Base-by-base conservation (phyloP, 495 filamentous ascomycete species). In the Hypoxylon rickii region DNA sequence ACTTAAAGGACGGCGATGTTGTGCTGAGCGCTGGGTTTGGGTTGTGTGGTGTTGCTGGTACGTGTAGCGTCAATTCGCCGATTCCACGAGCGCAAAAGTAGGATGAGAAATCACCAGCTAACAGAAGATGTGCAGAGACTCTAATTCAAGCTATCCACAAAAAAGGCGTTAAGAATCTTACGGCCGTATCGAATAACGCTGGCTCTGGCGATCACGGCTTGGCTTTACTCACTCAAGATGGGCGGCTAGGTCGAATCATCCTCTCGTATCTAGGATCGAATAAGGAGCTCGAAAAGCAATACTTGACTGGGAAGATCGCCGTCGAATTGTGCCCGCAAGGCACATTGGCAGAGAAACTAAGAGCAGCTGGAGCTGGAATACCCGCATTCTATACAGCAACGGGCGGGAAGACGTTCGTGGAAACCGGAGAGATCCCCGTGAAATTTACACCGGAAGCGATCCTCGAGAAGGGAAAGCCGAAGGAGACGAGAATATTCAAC, bases 301-400 rank as follows among this genome's bases (percentile, higher is more conserved):
- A 86, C 51, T 70, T 87, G 20, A 74, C 71, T 2, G 84, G 84
- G 15, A 68, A 84, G 51, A 81, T 86, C 46, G 82, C 81, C 11
- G 79, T 87, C 31, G 84, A 87, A 61, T 69, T 87, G 16, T 85
- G 82, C 49, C 84, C 84, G 0, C 84, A 87, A 63, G 84, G 84
- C 3, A 86, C 83, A 7, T 69, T 87, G 19, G 84, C 83, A 0
- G 84, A 87, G 72, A 74, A 82, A 58, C 73, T 85, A 48, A 63
- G 83, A 8, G 83, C 83, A 3, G 84, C 82, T 0, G 84, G 84
- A 7, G 82, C 83, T n/a, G 84, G 84, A 1, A 85, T 87, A 15
- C 84, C 84, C 12, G 84, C 83, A 1, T 87, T 87, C 56, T 87
- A 78, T 58, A 87, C 84, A 0, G 83, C 83, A 1, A 85, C 84